phyloP scores from a whole-genome alignment of 192 early-diverging fungal species.

The Lobosporangium transversale region DNA sequence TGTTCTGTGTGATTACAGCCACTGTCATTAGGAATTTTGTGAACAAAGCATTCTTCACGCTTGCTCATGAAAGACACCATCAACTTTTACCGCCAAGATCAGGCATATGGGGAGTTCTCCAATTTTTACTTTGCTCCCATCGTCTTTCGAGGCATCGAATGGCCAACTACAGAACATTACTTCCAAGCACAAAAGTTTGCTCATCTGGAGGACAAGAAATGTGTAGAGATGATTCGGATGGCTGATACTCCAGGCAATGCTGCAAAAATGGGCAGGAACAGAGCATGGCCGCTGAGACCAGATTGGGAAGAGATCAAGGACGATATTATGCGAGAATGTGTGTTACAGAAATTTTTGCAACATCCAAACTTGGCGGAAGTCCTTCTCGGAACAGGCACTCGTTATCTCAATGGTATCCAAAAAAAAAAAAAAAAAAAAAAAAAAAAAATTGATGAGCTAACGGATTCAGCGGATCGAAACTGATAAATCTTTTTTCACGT shows the following conservation, averaged over 20 bases:
- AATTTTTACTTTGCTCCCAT: conserved; percentile 55
- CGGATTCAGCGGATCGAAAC: not conserved
- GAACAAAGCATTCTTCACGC: too few species aligned
- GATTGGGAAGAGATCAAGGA: conserved; percentile 62
- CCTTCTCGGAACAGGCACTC: conserved; percentile 39
- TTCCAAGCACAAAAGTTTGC: conserved; percentile 57
- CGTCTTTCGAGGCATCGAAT: conserved; percentile 15
- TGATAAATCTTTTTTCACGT: not conserved
- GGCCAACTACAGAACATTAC: conserved; percentile 59
- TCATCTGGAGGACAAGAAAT: conserved; percentile 9
- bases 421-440: not conserved
- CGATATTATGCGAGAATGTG: conserved; percentile 48
- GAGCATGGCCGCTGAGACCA: conserved; percentile 30
- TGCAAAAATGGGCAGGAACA: conserved; percentile 52
- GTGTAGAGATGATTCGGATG: conserved; percentile 34
- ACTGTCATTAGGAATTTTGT: too few species aligned
- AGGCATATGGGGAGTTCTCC: conserved; percentile 52
- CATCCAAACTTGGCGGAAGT: conserved; percentile 36
- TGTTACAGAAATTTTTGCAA: conserved; percentile 56
- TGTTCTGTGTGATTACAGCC: too few species aligned
- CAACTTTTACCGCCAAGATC: conserved; percentile 53
- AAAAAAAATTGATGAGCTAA: not conserved
- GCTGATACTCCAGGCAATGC: conserved; percentile 43
- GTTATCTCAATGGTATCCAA: conserved; percentile 35
- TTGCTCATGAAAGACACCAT: conserved; percentile 44